Percentiles rank a stretch among this genome's conserved stretches.
Evolutionary conservation across 768 basidiomycete genomes (phyloP).

Genomic region (Leucocoprinus leucothites): DNA sequence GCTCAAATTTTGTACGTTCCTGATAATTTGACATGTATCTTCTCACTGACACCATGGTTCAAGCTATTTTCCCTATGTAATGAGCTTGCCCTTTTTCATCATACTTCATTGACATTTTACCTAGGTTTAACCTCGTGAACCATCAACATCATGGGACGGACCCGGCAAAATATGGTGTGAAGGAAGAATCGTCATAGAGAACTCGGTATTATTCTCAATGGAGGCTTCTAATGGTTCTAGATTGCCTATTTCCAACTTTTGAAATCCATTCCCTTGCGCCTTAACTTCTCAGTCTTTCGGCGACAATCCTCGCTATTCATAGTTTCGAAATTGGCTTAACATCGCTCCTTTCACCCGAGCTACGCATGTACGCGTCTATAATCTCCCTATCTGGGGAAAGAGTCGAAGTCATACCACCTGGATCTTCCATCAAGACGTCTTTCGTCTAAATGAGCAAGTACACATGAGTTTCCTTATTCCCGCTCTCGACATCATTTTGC

Average conservation of each 20-base stretch:
- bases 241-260: background rate
- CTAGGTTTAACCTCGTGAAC: constrained; percentile 93
- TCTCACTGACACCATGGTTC: constrained; percentile 12
- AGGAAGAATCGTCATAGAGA: constrained; percentile 24
- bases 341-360: no score
- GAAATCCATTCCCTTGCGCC: background rate
- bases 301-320: no score
- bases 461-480: background rate
- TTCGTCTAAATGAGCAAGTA: background rate
- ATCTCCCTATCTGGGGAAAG: no score
- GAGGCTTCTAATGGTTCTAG: constrained; percentile 4
- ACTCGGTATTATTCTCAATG: background rate
- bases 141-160: constrained; percentile 86
- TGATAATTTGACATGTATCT: constrained; percentile 8
- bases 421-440: background rate
- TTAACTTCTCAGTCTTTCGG: no score
- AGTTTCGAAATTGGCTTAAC: no score
- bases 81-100: background rate
- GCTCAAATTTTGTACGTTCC: constrained; percentile 80
- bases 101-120: constrained; percentile 12
- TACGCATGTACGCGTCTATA: no score
- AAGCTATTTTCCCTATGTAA: constrained; percentile 50
- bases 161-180: constrained; percentile 70
- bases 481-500: background rate
- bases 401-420: no score